Percentiles rank a stretch among this genome's conserved stretches.
Conservation (phyloP, 345 rosid species). For the Bruguiera parviflora region DNA sequence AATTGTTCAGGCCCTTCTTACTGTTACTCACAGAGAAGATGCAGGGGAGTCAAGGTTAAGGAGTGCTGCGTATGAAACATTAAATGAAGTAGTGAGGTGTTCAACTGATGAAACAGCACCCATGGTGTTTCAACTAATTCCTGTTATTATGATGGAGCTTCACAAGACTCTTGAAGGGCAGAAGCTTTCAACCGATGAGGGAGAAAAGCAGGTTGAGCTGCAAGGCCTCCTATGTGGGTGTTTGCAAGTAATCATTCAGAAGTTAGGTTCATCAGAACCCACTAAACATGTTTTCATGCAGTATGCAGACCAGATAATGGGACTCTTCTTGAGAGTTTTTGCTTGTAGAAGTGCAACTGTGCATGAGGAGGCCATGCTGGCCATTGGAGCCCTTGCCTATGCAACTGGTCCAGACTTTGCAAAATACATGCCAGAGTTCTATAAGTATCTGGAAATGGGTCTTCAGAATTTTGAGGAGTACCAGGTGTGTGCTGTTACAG, state of each 20-base stretch:
- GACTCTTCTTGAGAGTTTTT: constrained; percentile 14
- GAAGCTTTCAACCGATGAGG: constrained; percentile 9
- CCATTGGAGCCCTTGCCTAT: constrained; percentile 18
- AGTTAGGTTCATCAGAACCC: constrained; percentile 10
- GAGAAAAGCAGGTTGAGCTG: neutral
- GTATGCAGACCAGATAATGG: constrained; percentile 16
- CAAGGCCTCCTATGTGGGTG: constrained; percentile 8
- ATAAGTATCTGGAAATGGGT: constrained; percentile 17
- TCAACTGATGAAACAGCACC: constrained; percentile 8
- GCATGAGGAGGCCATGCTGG: constrained; percentile 19
- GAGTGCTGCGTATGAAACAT: constrained; percentile 10
- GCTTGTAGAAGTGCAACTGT: constrained; percentile 20
- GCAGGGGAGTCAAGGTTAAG: constrained; percentile 13
- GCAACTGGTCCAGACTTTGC: constrained; percentile 14
- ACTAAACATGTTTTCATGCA: constrained; percentile 12
- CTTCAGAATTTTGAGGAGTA: constrained; percentile 18
- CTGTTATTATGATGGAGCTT: constrained; percentile 14
- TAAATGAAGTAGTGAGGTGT: constrained; percentile 7
- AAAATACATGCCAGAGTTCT: constrained; percentile 18
- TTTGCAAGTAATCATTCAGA: constrained; percentile 13
- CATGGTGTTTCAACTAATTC: constrained; percentile 14
- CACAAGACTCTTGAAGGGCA: constrained; percentile 18
- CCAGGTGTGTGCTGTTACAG: constrained; percentile 14
- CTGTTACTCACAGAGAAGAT: constrained; percentile 15
- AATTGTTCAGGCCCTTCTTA: constrained; percentile 15